Conservation (phyloP, 768 basidiomycete genomes). For the Trametes cubensis region DNA sequence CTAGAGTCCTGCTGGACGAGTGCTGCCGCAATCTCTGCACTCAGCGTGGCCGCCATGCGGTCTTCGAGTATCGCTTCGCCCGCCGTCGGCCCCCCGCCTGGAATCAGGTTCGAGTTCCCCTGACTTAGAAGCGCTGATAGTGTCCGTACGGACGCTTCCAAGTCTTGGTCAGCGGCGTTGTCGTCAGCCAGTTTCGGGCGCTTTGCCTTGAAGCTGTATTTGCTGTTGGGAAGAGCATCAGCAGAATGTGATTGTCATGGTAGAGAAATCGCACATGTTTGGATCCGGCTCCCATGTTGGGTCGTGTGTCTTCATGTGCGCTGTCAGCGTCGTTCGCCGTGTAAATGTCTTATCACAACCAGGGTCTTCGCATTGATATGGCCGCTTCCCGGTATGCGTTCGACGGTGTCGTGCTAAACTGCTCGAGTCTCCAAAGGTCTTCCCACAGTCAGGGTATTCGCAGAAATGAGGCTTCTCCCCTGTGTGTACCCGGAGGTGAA, state of each 20-base stretch:
- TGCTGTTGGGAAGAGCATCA: constrained; percentile 45
- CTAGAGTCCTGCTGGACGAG: constrained; percentile 55
- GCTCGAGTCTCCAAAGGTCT: constrained; percentile 90
- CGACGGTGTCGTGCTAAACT: constrained; percentile 90
- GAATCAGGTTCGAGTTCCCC: constrained; percentile 36
- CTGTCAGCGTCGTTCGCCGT: constrained; percentile 79
- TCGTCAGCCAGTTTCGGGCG: constrained; percentile 50
- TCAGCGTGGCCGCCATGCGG: constrained; percentile 69
- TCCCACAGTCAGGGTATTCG: constrained; percentile 85
- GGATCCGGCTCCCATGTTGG: constrained; percentile 85
- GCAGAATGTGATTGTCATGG: background rate
- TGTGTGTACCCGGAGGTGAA: constrained; percentile 87
- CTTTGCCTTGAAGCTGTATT: constrained; percentile 79
- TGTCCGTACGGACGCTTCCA: constrained; percentile 75
- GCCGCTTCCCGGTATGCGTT: constrained; percentile 85
- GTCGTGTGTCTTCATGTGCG: constrained; percentile 88
- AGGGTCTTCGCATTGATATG: constrained; percentile 83
- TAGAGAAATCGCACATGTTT: constrained; percentile 58
- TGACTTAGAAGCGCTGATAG: constrained; percentile 69
- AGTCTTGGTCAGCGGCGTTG: constrained; percentile 54
- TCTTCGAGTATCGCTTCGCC: constrained; percentile 46
- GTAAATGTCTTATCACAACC: constrained; percentile 88
- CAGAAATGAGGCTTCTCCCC: constrained; percentile 93
- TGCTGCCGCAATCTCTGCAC: constrained; percentile 78
- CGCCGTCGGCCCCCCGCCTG: background rate